These are phyloP conservation scores for Decorospora gaudefroyi DNA, from an alignment of 2,329 filamentous ascomycete species.

Conservation along the genomic window DNA sequence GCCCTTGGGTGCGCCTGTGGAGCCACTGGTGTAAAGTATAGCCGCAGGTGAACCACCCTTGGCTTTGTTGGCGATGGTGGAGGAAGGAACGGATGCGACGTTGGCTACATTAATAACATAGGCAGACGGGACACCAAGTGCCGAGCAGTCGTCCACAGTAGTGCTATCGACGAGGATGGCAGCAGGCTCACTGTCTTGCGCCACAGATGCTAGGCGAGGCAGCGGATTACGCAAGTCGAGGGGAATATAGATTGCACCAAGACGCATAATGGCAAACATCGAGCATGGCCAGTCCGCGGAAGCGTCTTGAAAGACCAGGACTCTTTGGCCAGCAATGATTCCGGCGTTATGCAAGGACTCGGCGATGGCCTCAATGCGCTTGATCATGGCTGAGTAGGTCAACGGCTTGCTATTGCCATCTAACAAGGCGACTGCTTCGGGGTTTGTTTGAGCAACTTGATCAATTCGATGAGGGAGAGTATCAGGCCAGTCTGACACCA, in stretches of 20 bases:
- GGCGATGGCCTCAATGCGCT: neutral
- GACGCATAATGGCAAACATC: conserved; percentile 50
- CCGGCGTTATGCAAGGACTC: neutral
- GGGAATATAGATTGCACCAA: conserved; percentile 46
- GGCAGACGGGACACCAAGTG: no score
- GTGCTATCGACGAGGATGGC: conserved; percentile 37
- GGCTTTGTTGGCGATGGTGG: neutral
- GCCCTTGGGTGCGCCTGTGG: conserved; percentile 61
- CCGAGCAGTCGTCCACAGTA: conserved; percentile 15
- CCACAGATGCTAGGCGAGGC: conserved; percentile 40
- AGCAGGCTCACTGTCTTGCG: conserved; percentile 33
- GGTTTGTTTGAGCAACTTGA: conserved; percentile 28
- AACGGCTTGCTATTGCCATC: neutral
- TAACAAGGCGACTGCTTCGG: neutral
- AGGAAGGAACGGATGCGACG: no score
- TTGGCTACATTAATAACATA: no score
- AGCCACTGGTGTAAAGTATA: conserved; percentile 62
- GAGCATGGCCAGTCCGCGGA: conserved; percentile 44
- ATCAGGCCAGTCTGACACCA: conserved; percentile 36
- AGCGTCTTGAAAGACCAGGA: conserved; percentile 52
- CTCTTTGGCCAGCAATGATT: conserved; percentile 3
- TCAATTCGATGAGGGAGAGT: conserved; percentile 49
- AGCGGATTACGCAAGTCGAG: conserved; percentile 47
- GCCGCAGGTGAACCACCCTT: conserved; percentile 53
- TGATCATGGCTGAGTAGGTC: neutral